Base-by-base conservation (phyloP, 2,329 filamentous ascomycete species). In the Apiospora arundinis region DNA sequence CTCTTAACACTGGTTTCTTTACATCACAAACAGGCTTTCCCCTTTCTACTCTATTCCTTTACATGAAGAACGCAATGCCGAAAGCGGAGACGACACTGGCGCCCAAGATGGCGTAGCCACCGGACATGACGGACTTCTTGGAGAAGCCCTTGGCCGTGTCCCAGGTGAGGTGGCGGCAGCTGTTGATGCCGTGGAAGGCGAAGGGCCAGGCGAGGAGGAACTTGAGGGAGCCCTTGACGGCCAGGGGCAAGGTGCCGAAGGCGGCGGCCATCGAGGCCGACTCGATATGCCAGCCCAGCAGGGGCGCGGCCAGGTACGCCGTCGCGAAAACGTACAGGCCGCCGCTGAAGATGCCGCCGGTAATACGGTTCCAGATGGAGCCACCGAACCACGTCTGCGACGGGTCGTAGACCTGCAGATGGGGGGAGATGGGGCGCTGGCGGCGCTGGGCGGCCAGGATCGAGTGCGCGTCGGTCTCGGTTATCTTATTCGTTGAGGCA, bases 311-410 rank as follows among this genome's bases (percentile, higher is more conserved):
- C 73, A 97, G 92, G 87, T 98, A 98, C 70, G 92, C 90, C 75
- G 91, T 83, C 74, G 92, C 91, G 86, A 94, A 97, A 81, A 90
- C 82, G 88, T 98, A 98, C 74, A 97, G 87, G 68, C 86, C 83
- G 74, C 92, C 93, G 72, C 91, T 92, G 76, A 97, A 88, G 72
- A 87, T 82, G 79, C 88, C 84, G 78, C 94, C 95, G n/a, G 94
- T 95, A 85, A 97, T 90, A 79, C 95, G 94, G 86, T 95, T 93
- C 83, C 93, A 88, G 75, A 88, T 87, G 71, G 86, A 90, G 77
- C 91, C 91, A 76, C 88, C 87, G 82, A 93, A 92, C 92, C 92
- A 97, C 77, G 94, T 96, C 84, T 98, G 93, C 83, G 94, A 91
- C 72, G 92, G 89, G 82, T 90, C 89, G 91, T 98, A 98, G 89